phyloP scores from a whole-genome alignment of 2,329 filamentous ascomycete genomes.

The Shiraia sp. region DNA sequence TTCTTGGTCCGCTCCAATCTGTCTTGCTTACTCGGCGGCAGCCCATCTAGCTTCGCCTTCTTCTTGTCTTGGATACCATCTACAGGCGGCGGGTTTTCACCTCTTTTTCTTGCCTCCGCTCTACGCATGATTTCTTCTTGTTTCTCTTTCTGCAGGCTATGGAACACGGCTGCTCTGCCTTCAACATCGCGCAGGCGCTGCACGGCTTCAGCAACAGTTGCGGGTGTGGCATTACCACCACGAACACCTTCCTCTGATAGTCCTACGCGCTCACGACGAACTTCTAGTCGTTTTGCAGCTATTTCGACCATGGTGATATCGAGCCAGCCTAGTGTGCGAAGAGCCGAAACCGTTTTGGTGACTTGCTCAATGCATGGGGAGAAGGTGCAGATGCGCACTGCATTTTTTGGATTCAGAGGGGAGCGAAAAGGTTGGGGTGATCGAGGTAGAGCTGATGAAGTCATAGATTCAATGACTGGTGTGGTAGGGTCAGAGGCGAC shows the following conservation, averaged over 20 bases:
- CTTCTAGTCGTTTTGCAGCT: slow-evolving; percentile 75
- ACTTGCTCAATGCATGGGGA: slow-evolving; percentile 98
- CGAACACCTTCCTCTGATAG: slow-evolving; percentile 68
- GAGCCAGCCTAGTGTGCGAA: slow-evolving; percentile 84
- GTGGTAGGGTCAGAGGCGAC: slow-evolving; percentile 27
- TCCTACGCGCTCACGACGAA: slow-evolving; percentile 79
- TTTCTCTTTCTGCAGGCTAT: slow-evolving; percentile 49
- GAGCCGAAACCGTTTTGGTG: slow-evolving; percentile 76
- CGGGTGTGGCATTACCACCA: slow-evolving; percentile 70
- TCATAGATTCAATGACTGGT: slow-evolving; percentile 40
- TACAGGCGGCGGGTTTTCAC: slow-evolving; percentile 26
- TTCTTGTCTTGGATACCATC: slow-evolving; percentile 16
- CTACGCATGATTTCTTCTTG: slow-evolving; percentile 50
- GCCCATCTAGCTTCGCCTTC: slow-evolving; percentile 23
- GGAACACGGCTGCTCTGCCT: slow-evolving; percentile 67
- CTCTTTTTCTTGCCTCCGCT: slow-evolving; percentile 40
- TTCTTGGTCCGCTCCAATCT: slow-evolving; percentile 31
- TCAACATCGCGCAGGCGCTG: slow-evolving; percentile 74
- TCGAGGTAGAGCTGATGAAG: slow-evolving; percentile 3
- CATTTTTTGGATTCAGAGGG: slow-evolving; percentile 70
- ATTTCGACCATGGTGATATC: slow-evolving; percentile 95
- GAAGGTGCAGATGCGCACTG: slow-evolving; percentile 87
- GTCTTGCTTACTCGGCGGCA: slow-evolving; percentile 37
- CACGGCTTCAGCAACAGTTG: slow-evolving; percentile 79
- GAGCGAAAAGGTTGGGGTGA: slow-evolving; percentile 42